Evolutionary conservation across 2,329 filamentous ascomycete species (phyloP).

Genomic region (Furcasterigmium sp.): DNA sequence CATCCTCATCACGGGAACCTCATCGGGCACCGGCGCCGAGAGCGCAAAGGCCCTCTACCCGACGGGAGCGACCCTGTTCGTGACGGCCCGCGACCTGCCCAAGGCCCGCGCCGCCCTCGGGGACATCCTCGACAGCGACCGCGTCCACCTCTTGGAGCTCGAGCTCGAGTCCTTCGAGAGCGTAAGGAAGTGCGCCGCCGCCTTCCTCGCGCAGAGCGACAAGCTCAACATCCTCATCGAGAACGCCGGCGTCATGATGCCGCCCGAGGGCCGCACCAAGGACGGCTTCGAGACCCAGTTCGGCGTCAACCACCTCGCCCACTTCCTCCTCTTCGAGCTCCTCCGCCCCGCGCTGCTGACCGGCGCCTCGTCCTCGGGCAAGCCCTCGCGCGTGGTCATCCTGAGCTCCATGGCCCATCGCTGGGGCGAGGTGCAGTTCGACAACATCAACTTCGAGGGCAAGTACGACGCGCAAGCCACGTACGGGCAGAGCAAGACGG

Average conservation of each 20-base stretch:
- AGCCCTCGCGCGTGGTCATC: constrained; percentile 35
- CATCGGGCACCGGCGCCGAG: constrained; percentile 33
- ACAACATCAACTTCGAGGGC: constrained; percentile 14
- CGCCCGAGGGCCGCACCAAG: constrained; percentile 4
- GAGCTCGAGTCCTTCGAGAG: constrained; percentile 30
- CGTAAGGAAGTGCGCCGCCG: constrained; percentile 27
- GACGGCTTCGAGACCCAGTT: constrained; percentile 33
- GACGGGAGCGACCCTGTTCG: too few species aligned
- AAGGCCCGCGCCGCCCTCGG: not conserved
- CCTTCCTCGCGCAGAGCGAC: constrained; percentile 19
- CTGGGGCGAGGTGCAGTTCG: constrained; percentile 19
- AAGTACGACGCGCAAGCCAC: constrained; percentile 11
- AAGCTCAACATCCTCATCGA: not conserved
- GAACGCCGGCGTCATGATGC: constrained; percentile 20
- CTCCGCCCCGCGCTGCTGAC: constrained; percentile 36
- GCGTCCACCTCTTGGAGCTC: constrained; percentile 18
- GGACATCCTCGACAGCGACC: not conserved
- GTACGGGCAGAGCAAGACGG: constrained; percentile 41
- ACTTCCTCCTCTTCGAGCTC: constrained; percentile 48
- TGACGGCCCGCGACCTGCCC: too few species aligned
- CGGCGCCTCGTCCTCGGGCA: constrained; percentile 27
- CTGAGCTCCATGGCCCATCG: constrained; percentile 38
- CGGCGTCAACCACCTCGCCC: constrained; percentile 45
- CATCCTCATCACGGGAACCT: constrained; percentile 33
- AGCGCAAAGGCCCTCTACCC: constrained; percentile 18